Conservation (phyloP, 768 basidiomycete species). For the Mycena metata region DNA sequence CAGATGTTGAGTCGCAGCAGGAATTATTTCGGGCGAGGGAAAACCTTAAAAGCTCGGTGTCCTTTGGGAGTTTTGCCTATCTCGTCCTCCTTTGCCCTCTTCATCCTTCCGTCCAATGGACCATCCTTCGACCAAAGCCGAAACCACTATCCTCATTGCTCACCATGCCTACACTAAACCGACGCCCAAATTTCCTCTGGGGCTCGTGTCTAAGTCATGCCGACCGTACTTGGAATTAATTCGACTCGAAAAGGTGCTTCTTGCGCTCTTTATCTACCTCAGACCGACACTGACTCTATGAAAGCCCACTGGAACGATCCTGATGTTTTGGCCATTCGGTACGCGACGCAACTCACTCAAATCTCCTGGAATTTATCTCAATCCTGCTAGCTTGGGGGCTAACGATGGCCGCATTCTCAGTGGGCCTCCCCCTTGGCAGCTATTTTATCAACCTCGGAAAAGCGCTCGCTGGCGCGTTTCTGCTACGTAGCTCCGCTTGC, state of each 20-base stretch:
- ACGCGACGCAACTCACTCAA: constrained; percentile 9
- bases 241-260: constrained; percentile 60
- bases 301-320: constrained; percentile 63
- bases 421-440: constrained; percentile 45
- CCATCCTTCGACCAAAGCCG: constrained; percentile 18
- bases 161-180: constrained; percentile 33
- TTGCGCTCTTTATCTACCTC: background rate
- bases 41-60: constrained; percentile 18
- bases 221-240: constrained; percentile 64
- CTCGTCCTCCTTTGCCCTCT: background rate
- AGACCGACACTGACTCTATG: background rate
- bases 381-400: constrained; percentile 53
- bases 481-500: constrained; percentile 64
- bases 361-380: background rate
- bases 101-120: constrained; percentile 11
- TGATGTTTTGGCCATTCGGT: constrained; percentile 71
- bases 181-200: constrained; percentile 50
- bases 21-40: background rate
- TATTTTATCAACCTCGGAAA: constrained; percentile 51
- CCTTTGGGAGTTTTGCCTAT: background rate
- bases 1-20: constrained; percentile 4
- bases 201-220: constrained; percentile 44
- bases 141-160: constrained; percentile 45
- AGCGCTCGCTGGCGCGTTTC: constrained; percentile 56
- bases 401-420: constrained; percentile 62